Evolutionary conservation across 1,139 yeast genomes (phyloP).

Genomic region (Saccharomyces pastorianus): DNA sequence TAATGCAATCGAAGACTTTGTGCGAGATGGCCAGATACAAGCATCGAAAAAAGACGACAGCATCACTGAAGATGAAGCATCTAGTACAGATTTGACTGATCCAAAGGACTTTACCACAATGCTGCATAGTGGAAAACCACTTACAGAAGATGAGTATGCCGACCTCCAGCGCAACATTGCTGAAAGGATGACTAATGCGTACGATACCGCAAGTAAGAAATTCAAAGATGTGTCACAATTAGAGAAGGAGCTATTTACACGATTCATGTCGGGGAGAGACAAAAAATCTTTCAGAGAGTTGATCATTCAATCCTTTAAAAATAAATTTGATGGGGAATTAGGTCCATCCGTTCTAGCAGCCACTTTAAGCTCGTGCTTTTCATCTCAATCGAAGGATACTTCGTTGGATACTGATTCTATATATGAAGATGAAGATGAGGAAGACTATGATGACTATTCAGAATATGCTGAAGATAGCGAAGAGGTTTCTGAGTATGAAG

Average conservation of each 20-base stretch:
- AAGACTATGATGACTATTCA: conserved; percentile 19
- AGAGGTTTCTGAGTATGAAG: conserved; percentile 15
- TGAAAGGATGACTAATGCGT: conserved; percentile 26
- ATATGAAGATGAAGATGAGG: conserved; percentile 20
- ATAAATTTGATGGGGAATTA: conserved; percentile 17
- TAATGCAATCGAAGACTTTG: conserved; percentile 28
- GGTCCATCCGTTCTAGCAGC: conserved; percentile 14
- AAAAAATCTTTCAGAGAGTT: conserved; percentile 23
- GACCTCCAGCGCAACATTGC: conserved; percentile 28
- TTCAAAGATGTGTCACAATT: conserved; percentile 23
- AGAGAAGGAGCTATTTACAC: conserved; percentile 25
- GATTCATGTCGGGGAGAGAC: conserved; percentile 28
- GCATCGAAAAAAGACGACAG: conserved; percentile 1
- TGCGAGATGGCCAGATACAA: conserved; percentile 14
- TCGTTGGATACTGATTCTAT: conserved; percentile 9
- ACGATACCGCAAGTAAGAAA: conserved; percentile 21
- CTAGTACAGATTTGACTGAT: conserved; percentile 14
- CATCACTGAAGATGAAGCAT: not conserved
- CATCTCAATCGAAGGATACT: conserved; percentile 3
- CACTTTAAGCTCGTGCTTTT: conserved; percentile 13
- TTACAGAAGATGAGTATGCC: conserved; percentile 26
- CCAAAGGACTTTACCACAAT: conserved; percentile 26
- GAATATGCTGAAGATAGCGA: conserved; percentile 17
- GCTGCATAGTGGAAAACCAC: conserved; percentile 26
- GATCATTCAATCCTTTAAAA: conserved; percentile 23